phyloP scores from a whole-genome alignment of 1,284 basidiomycete genomes.

The Ustilago bromivora region DNA sequence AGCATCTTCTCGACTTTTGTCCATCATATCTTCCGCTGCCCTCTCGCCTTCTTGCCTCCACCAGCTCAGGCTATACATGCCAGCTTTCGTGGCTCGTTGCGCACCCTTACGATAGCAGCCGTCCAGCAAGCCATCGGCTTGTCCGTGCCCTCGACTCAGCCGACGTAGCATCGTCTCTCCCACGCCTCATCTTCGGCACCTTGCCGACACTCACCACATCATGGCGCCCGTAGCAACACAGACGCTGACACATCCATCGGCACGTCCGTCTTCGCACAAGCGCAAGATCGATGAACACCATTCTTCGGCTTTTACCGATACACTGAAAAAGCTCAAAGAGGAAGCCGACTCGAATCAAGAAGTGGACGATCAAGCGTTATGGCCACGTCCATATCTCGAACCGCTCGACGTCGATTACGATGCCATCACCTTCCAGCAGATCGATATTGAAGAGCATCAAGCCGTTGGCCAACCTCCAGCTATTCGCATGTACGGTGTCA shows the following conservation, averaged over 20 bases:
- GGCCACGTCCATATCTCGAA: slow-evolving; percentile 57
- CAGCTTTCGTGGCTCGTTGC: background rate
- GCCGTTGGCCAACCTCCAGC: slow-evolving; percentile 53
- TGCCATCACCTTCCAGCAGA: slow-evolving; percentile 66
- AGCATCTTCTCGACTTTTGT: background rate
- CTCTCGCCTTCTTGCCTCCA: background rate
- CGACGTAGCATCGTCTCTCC: too few species aligned
- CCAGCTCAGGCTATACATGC: background rate
- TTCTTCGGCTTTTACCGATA: slow-evolving; percentile 58
- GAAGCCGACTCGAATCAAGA: slow-evolving; percentile 47
- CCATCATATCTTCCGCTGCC: background rate
- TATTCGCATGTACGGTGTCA: slow-evolving; percentile 69
- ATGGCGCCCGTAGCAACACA: slow-evolving; percentile 51
- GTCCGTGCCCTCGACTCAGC: background rate
- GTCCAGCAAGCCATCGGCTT: background rate
- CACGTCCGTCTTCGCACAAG: slow-evolving; percentile 36
- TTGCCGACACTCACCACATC: slow-evolving; percentile 13
- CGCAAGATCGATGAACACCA: slow-evolving; percentile 52
- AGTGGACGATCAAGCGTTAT: slow-evolving; percentile 52
- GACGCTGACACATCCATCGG: slow-evolving; percentile 29
- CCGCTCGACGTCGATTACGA: slow-evolving; percentile 51
- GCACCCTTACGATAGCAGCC: background rate
- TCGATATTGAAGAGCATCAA: slow-evolving; percentile 67
- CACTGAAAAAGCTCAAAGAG: slow-evolving; percentile 56
- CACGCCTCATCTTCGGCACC: slow-evolving; percentile 11